These are phyloP conservation scores for Mortierella sp. DNA, from an alignment of 371 early-diverging fungal species.

Conservation along the genomic window DNA sequence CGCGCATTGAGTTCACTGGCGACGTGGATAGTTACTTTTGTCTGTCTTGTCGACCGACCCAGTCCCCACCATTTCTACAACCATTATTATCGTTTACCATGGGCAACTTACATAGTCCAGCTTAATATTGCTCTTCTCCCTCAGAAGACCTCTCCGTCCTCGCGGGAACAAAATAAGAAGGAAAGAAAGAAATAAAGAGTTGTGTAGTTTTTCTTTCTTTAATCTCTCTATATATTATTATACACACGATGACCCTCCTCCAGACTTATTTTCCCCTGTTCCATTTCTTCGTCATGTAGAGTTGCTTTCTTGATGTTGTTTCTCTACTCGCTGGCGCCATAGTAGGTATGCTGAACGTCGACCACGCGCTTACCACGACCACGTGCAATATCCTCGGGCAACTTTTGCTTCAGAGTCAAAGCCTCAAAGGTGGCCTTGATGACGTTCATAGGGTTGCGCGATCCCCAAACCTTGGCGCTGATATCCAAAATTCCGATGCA, in stretches of 20 bases:
- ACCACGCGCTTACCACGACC: conserved; percentile 90
- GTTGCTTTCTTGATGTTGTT: background rate
- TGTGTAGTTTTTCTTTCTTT: background rate
- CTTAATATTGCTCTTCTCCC: too few species aligned
- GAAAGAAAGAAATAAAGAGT: too few species aligned
- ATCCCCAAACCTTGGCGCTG: conserved; percentile 92
- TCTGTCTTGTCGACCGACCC: too few species aligned
- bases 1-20: too few species aligned
- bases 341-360: conserved; percentile 89
- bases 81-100: too few species aligned
- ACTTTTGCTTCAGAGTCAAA: conserved; percentile 77
- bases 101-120: too few species aligned
- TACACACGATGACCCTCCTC: conserved; percentile 1
- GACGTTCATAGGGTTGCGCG: conserved; percentile 96
- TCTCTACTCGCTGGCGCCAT: conserved; percentile 64
- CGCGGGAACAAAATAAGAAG: too few species aligned
- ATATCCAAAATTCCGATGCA: conserved; percentile 95
- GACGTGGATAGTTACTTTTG: too few species aligned
- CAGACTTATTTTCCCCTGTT: too few species aligned
- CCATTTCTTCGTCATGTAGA: too few species aligned
- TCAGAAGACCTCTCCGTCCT: too few species aligned
- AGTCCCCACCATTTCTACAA: too few species aligned
- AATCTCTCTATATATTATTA: background rate
- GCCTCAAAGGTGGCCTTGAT: conserved; percentile 97
- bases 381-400: conserved; percentile 89